phyloP scores from a whole-genome alignment of 2,329 filamentous ascomycete species.

The Periconia digitata region DNA sequence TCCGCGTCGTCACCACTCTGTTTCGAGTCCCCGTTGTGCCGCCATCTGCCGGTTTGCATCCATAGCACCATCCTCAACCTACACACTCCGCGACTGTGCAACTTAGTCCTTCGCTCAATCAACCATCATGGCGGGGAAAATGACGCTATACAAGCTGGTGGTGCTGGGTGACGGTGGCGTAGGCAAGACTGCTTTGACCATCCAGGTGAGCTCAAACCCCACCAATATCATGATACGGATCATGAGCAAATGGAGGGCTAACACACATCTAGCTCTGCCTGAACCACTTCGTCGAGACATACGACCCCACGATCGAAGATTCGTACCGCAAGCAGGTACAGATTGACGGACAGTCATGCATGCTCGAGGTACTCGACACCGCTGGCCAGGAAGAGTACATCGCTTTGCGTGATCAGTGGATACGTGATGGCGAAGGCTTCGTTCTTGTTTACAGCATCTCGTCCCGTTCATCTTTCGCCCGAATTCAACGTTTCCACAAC shows the following conservation, averaged over 20 bases:
- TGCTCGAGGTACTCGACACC: conserved; percentile 96
- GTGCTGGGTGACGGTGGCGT: conserved; percentile 93
- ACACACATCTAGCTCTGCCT: conserved; percentile 70
- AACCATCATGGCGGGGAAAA: conserved; percentile 77
- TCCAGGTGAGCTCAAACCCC: conserved; percentile 58
- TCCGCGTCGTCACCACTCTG: background rate
- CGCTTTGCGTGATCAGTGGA: conserved; percentile 95
- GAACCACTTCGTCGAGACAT: conserved; percentile 97
- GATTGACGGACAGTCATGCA: conserved; percentile 92
- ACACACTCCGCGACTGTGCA: no score
- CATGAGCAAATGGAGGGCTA: conserved; percentile 15
- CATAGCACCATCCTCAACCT: background rate
- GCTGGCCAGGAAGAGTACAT: conserved; percentile 99
- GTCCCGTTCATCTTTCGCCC: conserved; percentile 89
- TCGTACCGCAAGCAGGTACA: conserved; percentile 72
- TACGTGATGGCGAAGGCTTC: conserved; percentile 95
- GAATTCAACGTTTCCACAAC: conserved; percentile 93
- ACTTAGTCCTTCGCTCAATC: background rate
- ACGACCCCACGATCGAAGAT: conserved; percentile 69
- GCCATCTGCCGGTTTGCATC: background rate
- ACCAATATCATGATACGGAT: background rate
- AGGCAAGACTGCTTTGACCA: conserved; percentile 90
- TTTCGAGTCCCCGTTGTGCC: conserved; percentile 5
- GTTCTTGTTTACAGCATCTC: conserved; percentile 98
- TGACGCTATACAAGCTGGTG: conserved; percentile 95